phyloP scores from a whole-genome alignment of 257 asterid species.

The Pogostemon cablin region DNA sequence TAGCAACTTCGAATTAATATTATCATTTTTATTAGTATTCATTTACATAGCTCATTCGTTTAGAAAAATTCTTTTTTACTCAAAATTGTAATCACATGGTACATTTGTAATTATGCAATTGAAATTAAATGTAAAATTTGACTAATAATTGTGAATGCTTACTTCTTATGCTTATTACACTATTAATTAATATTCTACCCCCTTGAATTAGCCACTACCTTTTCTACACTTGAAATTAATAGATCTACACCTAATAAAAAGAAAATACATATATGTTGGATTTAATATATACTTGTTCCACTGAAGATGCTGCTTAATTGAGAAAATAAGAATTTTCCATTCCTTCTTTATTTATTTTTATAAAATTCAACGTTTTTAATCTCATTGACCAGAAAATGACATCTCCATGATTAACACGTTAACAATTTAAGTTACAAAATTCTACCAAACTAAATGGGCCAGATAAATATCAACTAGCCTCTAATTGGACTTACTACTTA shows the following conservation, averaged over 20 bases:
- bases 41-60: too few species aligned
- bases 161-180: too few species aligned
- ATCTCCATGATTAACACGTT: background rate
- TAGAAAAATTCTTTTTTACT: too few species aligned
- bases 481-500: too few species aligned
- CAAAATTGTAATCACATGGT: too few species aligned
- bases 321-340: background rate
- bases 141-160: too few species aligned
- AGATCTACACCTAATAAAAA: background rate
- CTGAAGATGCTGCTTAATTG: background rate
- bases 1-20: too few species aligned
- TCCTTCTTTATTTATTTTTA: background rate
- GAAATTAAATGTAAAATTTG: too few species aligned
- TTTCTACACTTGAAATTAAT: background rate
- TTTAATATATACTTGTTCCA: background rate
- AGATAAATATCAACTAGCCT: background rate
- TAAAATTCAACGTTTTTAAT: too few species aligned
- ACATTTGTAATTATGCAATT: too few species aligned
- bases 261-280: background rate
- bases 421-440: background rate
- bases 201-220: background rate
- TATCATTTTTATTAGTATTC: too few species aligned
- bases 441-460: background rate
- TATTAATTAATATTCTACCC: too few species aligned
- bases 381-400: conserved; percentile 8